phyloP scores from a whole-genome alignment of 2,329 filamentous ascomycete genomes.

The Fusarium clavum region DNA sequence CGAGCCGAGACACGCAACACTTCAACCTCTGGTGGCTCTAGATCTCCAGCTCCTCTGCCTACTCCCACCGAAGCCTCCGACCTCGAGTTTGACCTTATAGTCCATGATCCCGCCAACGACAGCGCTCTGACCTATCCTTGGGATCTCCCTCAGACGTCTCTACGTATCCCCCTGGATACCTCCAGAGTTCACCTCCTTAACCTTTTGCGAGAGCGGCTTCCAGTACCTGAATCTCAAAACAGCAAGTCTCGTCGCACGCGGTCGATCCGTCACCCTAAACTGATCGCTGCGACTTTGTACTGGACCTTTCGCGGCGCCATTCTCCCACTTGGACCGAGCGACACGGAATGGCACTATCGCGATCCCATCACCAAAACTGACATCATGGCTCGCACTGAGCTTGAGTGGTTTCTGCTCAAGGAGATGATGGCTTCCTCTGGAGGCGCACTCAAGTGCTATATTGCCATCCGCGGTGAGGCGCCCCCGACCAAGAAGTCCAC shows the following conservation, averaged over 20 bases:
- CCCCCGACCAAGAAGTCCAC: conserved; percentile 13
- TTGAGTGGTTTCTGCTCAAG: conserved; percentile 46
- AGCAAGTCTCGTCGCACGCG: conserved; percentile 9
- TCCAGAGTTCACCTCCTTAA: conserved; percentile 44
- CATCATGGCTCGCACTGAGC: conserved; percentile 40
- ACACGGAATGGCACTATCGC: conserved; percentile 45
- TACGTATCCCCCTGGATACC: conserved; percentile 34
- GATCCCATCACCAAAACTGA: conserved; percentile 45
- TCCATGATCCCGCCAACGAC: conserved; percentile 40
- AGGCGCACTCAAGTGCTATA: conserved; percentile 43
- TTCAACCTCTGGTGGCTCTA: conserved; percentile 3
- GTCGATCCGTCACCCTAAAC: conserved; percentile 34
- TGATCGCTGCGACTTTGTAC: conserved; percentile 38
- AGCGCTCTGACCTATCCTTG: conserved; percentile 44
- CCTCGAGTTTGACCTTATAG: conserved; percentile 44
- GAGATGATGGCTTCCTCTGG: conserved; percentile 45
- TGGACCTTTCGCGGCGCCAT: conserved; percentile 44
- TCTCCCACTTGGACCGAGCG: conserved; percentile 38
- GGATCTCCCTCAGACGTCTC: conserved; percentile 35
- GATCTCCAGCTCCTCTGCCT: neutral
- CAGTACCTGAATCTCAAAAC: conserved; percentile 6
- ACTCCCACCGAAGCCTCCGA: neutral
- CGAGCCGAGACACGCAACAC: conserved; percentile 13
- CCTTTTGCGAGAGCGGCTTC: conserved; percentile 40
- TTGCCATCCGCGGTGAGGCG: conserved; percentile 41